Percentiles rank a stretch among this genome's conserved stretches.
These are phyloP conservation scores for Salvia sclarea DNA, from an alignment of 305 asterid species.

Conservation along the genomic window DNA sequence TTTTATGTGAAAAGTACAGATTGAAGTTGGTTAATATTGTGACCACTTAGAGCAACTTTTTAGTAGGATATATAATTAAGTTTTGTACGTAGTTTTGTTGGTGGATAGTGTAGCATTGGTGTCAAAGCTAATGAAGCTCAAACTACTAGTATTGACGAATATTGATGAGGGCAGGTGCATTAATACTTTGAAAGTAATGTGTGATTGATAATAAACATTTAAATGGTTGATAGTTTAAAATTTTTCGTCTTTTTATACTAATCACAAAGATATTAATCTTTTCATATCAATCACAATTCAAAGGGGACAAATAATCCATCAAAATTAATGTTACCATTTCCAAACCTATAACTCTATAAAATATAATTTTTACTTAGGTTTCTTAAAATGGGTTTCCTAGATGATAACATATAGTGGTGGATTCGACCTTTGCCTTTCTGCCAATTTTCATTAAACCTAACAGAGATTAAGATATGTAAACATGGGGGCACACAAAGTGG, in stretches of 20 bases:
- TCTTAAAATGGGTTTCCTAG: neutral
- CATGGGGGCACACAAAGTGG: slow-evolving; percentile 5
- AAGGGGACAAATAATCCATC: neutral
- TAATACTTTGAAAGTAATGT: too few species aligned
- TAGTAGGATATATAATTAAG: neutral
- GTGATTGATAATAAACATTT: too few species aligned
- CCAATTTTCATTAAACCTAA: slow-evolving; percentile 3
- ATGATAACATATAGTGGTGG: neutral
- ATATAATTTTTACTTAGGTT: neutral
- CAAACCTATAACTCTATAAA: neutral
- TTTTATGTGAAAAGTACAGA: neutral
- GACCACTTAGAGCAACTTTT: slow-evolving; percentile 26
- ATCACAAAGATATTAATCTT: too few species aligned
- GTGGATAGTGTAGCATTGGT: neutral
- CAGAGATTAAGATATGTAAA: neutral
- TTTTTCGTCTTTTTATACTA: too few species aligned
- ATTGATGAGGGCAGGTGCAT: too few species aligned
- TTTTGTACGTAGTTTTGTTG: neutral
- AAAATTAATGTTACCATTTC: neutral
- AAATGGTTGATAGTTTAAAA: too few species aligned
- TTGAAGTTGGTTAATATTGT: slow-evolving; percentile 25
- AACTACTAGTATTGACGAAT: neutral
- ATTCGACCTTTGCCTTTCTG: neutral
- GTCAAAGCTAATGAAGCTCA: neutral
- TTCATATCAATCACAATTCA: too few species aligned